Evolutionary conservation across 148 eudicot species (phyloP).

Genomic region (Diospyros kaki): DNA sequence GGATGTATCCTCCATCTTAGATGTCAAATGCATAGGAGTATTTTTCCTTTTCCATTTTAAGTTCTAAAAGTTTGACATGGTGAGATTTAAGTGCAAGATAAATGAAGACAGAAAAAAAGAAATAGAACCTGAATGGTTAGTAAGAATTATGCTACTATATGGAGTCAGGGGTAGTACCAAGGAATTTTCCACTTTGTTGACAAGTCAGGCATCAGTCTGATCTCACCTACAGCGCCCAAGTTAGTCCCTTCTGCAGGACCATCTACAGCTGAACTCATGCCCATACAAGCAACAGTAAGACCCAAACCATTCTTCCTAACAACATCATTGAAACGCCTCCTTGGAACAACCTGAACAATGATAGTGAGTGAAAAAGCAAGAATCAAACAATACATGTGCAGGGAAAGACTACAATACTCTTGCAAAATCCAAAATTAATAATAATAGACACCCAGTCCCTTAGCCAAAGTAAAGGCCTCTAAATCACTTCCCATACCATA

Average conservation of each 20-base stretch:
- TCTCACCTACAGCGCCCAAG: slow-evolving; percentile 79
- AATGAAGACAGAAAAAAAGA: neutral
- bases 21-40: too few species aligned
- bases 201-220: slow-evolving; percentile 83
- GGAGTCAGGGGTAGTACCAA: slow-evolving; percentile 46
- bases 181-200: slow-evolving; percentile 75
- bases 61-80: neutral
- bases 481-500: neutral
- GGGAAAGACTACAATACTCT: too few species aligned
- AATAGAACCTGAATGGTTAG: neutral
- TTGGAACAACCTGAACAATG: slow-evolving; percentile 58
- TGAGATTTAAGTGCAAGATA: neutral
- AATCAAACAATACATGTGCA: neutral
- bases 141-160: neutral
- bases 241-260: slow-evolving; percentile 75
- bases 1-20: neutral
- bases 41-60: neutral
- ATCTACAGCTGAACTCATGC: slow-evolving; percentile 66
- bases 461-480: neutral
- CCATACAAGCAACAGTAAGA: slow-evolving; percentile 81
- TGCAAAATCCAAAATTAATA: neutral
- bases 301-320: slow-evolving; percentile 81
- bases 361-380: neutral
- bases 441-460: neutral
- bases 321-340: slow-evolving; percentile 60